Conservation (phyloP, 2,329 filamentous ascomycete species). For the Amauroascus verrucosus region DNA sequence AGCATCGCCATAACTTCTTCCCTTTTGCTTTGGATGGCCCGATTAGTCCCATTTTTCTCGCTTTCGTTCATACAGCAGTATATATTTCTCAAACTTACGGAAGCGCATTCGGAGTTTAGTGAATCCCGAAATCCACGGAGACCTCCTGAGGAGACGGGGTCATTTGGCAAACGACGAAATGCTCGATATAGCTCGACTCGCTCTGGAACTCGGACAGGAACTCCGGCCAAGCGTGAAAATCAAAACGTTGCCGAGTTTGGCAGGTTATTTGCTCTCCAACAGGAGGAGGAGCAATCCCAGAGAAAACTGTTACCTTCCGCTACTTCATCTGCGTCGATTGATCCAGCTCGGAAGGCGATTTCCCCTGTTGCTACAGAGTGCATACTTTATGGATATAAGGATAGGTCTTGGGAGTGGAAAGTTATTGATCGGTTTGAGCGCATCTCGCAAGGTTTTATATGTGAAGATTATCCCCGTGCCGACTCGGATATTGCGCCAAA, state of each 20-base stretch:
- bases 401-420: constrained; percentile 61
- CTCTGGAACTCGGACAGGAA: constrained; percentile 49
- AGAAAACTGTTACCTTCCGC: constrained; percentile 29
- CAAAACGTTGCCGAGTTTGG: constrained; percentile 40
- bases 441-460: constrained; percentile 67
- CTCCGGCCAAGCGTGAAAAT: constrained; percentile 50
- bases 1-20: too few species aligned
- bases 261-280: constrained; percentile 36
- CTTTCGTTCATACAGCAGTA: background rate
- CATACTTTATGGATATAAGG: constrained; percentile 72
- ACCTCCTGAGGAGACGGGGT: constrained; percentile 50
- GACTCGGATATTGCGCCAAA: constrained; percentile 61
- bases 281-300: constrained; percentile 32
- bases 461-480: constrained; percentile 84
- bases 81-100: background rate
- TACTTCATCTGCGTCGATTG: constrained; percentile 34
- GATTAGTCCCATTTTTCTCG: background rate
- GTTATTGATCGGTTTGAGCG: constrained; percentile 82
- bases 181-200: constrained; percentile 35
- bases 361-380: constrained; percentile 61
- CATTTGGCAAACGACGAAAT: constrained; percentile 48
- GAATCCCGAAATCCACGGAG: constrained; percentile 42
- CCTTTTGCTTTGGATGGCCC: background rate
- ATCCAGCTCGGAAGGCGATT: constrained; percentile 29
- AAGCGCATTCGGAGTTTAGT: constrained; percentile 20